Conservation (phyloP, 1,284 basidiomycete genomes). For the Ganoderma leucocontextum region DNA sequence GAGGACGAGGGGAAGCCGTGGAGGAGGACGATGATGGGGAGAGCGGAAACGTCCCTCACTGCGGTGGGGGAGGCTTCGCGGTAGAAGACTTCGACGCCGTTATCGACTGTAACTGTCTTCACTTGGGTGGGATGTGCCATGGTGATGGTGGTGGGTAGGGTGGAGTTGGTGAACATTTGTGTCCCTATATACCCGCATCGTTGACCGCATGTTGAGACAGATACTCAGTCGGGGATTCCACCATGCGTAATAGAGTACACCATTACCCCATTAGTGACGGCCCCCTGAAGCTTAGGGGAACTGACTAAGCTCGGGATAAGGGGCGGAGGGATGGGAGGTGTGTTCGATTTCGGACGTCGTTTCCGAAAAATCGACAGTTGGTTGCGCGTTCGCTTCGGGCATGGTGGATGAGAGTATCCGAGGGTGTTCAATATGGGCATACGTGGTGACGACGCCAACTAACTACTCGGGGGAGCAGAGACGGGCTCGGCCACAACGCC, state of each 20-base stretch:
- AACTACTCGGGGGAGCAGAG: not conserved
- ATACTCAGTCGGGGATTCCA: not conserved
- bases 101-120: conserved; percentile 43
- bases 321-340: not conserved
- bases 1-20: conserved; percentile 60
- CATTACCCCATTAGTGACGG: not conserved
- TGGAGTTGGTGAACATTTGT: not conserved
- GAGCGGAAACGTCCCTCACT: conserved; percentile 14
- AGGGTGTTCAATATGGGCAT: too few relatives aligned
- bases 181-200: not conserved
- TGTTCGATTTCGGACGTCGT: not conserved
- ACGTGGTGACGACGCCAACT: too few relatives aligned
- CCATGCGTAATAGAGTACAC: not conserved
- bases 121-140: conserved; percentile 28
- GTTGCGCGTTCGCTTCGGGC: not conserved
- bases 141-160: not conserved
- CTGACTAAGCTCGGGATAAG: not conserved
- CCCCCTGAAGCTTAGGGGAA: not conserved
- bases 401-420: not conserved
- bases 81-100: conserved; percentile 51
- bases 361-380: not conserved
- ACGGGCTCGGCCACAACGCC: not conserved
- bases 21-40: conserved; percentile 51
- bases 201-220: not conserved
- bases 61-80: conserved; percentile 46